Evolutionary conservation across 306 rosid genomes (phyloP), one percentile per base, ranked within the genome.

Genomic region (Fagus crenata): DNA sequence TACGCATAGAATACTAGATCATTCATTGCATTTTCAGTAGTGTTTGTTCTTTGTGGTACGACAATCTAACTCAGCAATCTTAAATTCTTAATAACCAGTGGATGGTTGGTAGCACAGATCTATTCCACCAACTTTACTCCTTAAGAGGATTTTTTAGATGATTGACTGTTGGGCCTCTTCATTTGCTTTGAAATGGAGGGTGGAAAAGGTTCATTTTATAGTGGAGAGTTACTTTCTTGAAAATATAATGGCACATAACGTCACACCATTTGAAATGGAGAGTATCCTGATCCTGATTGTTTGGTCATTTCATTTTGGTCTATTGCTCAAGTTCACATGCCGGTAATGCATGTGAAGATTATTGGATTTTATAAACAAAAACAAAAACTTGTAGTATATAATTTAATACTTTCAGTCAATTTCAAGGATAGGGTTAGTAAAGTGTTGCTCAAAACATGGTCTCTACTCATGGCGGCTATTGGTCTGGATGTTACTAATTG

Each of bases 381-480:
- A 9, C 18, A 28, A 32, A 28, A 61, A 9, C 51, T 18, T 17
- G 37, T 15, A 53, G 53, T 58, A 78, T 58, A 63, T 35, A 53
- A 41, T 61, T 11, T 54, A 75, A 22, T 49, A 28, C 65, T 36
- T 79, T 22, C 41, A 51, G 76, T 77, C 84, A 71, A 83, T 78
- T 76, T 81, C 77, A 81, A 79, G 75, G 36, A 49, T 71, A 58
- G 46, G 76, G 56, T 59, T 46, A 78, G 77, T 78, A 77, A 75
- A 65, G 69, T 72, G 69, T 28, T 67, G 83, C 84, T 81, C 58
- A 77, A 84, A 77, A 51, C 71, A 85, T 64, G 69, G 76, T 81
- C 79, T 82, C 77, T 80, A 81, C 89, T 87, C 89, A 92, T 82
- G 84, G 84, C 85, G 83, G 92, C 86, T 68, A 58, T 83, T 84